These are phyloP conservation scores for Lasiodiplodia sp. DNA, from an alignment of 2,329 filamentous ascomycete species.

Conservation along the genomic window DNA sequence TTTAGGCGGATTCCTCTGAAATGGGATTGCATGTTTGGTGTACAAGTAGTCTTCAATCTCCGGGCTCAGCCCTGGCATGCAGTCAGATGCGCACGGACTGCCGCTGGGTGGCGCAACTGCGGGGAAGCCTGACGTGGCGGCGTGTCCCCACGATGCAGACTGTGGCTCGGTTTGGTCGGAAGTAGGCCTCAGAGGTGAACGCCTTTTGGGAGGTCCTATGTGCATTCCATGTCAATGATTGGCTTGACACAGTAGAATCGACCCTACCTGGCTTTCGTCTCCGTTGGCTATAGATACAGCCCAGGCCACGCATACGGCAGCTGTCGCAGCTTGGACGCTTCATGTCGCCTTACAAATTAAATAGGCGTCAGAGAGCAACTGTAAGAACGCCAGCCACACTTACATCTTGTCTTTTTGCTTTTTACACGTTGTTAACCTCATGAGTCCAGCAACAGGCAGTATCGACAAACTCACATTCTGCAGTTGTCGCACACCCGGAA, in stretches of 20 bases:
- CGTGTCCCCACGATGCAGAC: not conserved
- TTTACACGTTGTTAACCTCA: not conserved
- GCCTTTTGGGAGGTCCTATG: not conserved
- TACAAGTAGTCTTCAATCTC: not conserved
- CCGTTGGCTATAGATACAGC: not conserved
- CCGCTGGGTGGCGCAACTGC: not conserved
- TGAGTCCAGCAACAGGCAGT: not conserved
- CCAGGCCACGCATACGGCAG: not conserved
- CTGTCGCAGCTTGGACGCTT: not conserved
- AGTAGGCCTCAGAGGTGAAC: not conserved
- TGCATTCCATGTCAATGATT: not conserved
- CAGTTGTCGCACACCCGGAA: slow-evolving; percentile 2
- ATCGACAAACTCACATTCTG: not conserved
- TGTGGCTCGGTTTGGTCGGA: not conserved
- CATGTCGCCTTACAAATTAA: not conserved
- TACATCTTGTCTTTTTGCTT: not conserved
- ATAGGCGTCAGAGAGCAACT: not conserved
- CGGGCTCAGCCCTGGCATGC: not conserved
- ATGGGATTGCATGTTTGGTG: not conserved
- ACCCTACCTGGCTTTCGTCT: not conserved
- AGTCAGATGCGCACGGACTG: not conserved
- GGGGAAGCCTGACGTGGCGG: not conserved
- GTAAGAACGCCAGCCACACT: not conserved
- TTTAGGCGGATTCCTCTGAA: not conserved
- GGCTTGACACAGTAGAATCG: not conserved